These are phyloP conservation scores for Pinus albicaulis DNA, from an alignment of 75 land plant genomes.

Conservation along the genomic window DNA sequence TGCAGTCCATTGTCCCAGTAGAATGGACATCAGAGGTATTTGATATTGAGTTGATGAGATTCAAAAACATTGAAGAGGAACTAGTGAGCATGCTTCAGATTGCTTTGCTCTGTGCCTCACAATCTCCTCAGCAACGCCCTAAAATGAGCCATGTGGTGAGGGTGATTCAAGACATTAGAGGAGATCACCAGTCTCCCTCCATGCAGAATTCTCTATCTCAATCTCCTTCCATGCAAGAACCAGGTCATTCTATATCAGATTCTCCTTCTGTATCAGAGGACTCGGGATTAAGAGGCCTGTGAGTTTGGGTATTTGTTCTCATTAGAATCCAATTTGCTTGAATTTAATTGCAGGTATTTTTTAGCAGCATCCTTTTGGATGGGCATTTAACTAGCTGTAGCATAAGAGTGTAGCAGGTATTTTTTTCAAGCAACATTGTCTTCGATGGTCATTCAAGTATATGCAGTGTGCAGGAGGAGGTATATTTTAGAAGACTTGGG, in stretches of 20 bases:
- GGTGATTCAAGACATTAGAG: constrained; percentile 57
- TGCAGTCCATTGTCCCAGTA: constrained; percentile 41
- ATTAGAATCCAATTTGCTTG: too few relatives aligned
- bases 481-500: too few relatives aligned
- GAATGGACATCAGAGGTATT: constrained; percentile 71
- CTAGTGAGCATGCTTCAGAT: constrained; percentile 56
- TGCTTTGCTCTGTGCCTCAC: constrained; percentile 51
- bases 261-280: constrained; percentile 14
- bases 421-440: too few relatives aligned
- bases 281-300: constrained; percentile 6
- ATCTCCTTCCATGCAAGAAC: constrained; percentile 1
- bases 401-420: too few relatives aligned
- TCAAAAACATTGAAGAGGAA: constrained; percentile 60
- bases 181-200: not conserved
- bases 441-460: too few relatives aligned
- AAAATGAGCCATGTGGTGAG: constrained; percentile 48
- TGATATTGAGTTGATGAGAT: constrained; percentile 45
- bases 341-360: too few relatives aligned
- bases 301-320: too few relatives aligned
- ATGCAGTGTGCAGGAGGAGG: too few relatives aligned
- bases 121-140: constrained; percentile 49
- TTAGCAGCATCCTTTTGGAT: too few relatives aligned
- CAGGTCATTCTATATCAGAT: constrained; percentile 1
- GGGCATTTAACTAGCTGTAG: too few relatives aligned
- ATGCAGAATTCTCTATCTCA: too few relatives aligned